Percentiles rank a stretch among this genome's conserved stretches.
phyloP scores from a whole-genome alignment of 2,329 filamentous ascomycete genomes.

The Aspergillus hiratsukae region DNA sequence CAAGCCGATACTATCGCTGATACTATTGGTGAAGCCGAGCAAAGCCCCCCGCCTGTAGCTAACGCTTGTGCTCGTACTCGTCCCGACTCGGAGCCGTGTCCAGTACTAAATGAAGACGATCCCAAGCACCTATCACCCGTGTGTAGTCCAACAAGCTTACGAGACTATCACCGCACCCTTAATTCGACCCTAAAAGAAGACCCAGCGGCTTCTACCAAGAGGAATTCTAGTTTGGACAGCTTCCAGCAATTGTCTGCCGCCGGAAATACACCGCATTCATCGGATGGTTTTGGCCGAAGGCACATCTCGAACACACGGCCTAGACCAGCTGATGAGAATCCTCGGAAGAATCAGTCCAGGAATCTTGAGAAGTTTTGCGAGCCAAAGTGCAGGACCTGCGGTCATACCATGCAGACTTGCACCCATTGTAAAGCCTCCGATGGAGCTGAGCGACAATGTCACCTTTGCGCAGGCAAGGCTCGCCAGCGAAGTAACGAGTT shows the following conservation, averaged over 20 bases:
- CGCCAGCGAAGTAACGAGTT: background rate
- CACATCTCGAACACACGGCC: background rate
- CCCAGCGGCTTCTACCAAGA: background rate
- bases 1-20: background rate
- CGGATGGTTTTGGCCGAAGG: background rate
- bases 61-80: background rate
- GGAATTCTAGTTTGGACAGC: background rate
- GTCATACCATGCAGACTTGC: constrained; percentile 3
- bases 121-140: background rate
- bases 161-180: background rate
- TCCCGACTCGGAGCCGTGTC: background rate
- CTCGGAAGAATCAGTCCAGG: background rate
- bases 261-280: background rate
- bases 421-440: background rate
- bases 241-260: background rate
- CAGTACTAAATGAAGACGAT: background rate
- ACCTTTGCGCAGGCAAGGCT: background rate
- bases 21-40: background rate
- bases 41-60: background rate
- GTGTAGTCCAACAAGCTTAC: background rate
- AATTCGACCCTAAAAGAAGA: background rate
- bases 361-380: background rate
- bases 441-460: background rate
- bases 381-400: constrained; percentile 1
- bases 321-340: background rate